These are phyloP conservation scores for Globisporangium paroecandrum DNA, from an alignment of 352 stramenopile species.

Conservation along the genomic window DNA sequence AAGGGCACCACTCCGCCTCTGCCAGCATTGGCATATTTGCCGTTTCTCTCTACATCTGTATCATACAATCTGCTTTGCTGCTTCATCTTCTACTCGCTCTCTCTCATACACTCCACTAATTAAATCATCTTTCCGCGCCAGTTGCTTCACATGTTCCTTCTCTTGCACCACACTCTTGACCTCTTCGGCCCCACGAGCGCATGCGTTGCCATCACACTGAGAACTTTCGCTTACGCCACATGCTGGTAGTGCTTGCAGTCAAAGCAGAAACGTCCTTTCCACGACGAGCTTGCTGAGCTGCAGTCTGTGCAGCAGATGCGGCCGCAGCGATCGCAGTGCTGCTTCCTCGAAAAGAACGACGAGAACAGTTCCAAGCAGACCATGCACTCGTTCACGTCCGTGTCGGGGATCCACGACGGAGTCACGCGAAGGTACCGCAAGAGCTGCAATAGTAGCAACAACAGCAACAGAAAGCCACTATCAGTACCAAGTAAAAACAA, in stretches of 20 bases:
- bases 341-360: conserved; percentile 70
- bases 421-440: conserved; percentile 52
- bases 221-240: conserved; percentile 23
- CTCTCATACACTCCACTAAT: neutral
- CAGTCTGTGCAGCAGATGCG: conserved; percentile 79
- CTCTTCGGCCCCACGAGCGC: neutral
- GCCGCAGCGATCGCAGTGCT: conserved; percentile 69
- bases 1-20: neutral
- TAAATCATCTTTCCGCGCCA: conserved; percentile 3
- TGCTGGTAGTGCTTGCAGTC: conserved; percentile 77
- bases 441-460: conserved; percentile 22
- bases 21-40: neutral
- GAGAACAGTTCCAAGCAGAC: conserved; percentile 67
- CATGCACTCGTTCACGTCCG: conserved; percentile 61
- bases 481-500: neutral
- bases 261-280: conserved; percentile 73
- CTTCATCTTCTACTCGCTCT: neutral
- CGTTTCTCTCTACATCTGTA: neutral
- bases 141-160: neutral
- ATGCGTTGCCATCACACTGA: neutral
- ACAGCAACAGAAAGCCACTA: conserved; percentile 5
- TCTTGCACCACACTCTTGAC: neutral
- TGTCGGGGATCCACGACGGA: conserved; percentile 61
- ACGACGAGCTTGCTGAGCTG: conserved; percentile 58
- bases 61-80: neutral